Conservation (phyloP, 108 stramenopile species). For the Fragilaria radians region DNA sequence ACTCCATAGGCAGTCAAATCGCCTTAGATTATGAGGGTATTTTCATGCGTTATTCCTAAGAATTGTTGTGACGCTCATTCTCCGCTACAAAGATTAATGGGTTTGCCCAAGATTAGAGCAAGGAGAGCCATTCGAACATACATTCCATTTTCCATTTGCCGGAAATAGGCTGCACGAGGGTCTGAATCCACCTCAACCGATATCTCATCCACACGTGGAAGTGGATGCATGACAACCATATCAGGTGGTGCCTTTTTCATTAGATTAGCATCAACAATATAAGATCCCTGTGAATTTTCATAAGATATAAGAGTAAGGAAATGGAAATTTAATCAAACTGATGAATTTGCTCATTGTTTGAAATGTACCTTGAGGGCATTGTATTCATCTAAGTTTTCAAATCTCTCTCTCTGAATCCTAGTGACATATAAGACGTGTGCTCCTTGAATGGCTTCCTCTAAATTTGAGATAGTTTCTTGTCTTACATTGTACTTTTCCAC, state of each 20-base stretch:
- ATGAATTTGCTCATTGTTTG: neutral
- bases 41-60: no score
- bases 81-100: no score
- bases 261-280: constrained; percentile 68
- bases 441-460: constrained; percentile 49
- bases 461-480: constrained; percentile 48
- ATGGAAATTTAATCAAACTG: no score
- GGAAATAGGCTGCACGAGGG: constrained; percentile 96
- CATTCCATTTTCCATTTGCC: constrained; percentile 99
- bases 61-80: no score
- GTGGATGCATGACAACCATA: constrained; percentile 90
- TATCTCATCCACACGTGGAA: constrained; percentile 84
- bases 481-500: constrained; percentile 36
- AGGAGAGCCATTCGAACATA: constrained; percentile 95
- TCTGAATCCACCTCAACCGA: constrained; percentile 85
- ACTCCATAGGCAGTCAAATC: no score
- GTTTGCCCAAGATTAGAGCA: constrained; percentile 61
- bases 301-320: neutral
- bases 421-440: constrained; percentile 95
- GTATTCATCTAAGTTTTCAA: constrained; percentile 76
- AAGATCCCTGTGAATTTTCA: constrained; percentile 52
- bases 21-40: no score
- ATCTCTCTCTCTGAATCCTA: constrained; percentile 94
- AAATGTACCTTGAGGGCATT: constrained; percentile 62
- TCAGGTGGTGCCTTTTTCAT: constrained; percentile 59